These are phyloP conservation scores for Stentor roeselii DNA, from an alignment of 73 alveolate genomes.

Conservation along the genomic window DNA sequence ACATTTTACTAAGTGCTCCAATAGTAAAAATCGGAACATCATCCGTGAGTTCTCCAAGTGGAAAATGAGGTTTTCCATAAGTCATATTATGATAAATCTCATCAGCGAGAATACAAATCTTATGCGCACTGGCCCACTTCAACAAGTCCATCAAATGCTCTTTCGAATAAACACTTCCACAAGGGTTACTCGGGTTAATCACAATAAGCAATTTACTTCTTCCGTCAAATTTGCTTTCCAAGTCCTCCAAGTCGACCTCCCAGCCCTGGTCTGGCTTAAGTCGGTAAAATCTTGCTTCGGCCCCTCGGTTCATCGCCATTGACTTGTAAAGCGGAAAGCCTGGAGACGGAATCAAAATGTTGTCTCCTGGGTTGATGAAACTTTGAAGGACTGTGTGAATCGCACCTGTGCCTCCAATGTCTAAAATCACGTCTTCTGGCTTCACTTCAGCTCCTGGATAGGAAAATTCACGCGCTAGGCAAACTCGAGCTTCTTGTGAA, in stretches of 20 bases:
- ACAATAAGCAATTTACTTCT: conserved; percentile 61
- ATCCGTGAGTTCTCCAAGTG: conserved; percentile 35
- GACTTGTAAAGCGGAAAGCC: conserved; percentile 70
- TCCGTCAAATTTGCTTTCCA: conserved; percentile 49
- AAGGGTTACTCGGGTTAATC: conserved; percentile 82
- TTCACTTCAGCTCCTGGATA: conserved; percentile 33
- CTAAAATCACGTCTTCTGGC: conserved; percentile 60
- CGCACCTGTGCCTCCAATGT: conserved; percentile 76
- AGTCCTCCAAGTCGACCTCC: conserved; percentile 59
- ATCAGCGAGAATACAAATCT: conserved; percentile 69
- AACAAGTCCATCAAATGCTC: conserved; percentile 62
- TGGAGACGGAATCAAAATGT: conserved; percentile 77
- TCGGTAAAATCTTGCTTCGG: conserved; percentile 56
- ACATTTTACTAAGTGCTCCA: conserved; percentile 72
- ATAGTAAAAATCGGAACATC: conserved; percentile 49
- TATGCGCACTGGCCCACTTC: conserved; percentile 54
- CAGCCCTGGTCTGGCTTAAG: conserved; percentile 66
- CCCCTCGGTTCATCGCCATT: conserved; percentile 40
- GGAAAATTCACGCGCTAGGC: conserved; percentile 32
- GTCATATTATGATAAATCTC: conserved; percentile 72
- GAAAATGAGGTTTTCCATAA: conserved; percentile 37
- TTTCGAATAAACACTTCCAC: conserved; percentile 76
- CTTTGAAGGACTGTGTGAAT: conserved; percentile 56
- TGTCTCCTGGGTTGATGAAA: conserved; percentile 72
- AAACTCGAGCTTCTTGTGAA: conserved; percentile 20